Percentiles rank a stretch among this genome's conserved stretches.
Evolutionary conservation across 768 basidiomycete genomes (phyloP).

Genomic region (Lentinula lateritia): DNA sequence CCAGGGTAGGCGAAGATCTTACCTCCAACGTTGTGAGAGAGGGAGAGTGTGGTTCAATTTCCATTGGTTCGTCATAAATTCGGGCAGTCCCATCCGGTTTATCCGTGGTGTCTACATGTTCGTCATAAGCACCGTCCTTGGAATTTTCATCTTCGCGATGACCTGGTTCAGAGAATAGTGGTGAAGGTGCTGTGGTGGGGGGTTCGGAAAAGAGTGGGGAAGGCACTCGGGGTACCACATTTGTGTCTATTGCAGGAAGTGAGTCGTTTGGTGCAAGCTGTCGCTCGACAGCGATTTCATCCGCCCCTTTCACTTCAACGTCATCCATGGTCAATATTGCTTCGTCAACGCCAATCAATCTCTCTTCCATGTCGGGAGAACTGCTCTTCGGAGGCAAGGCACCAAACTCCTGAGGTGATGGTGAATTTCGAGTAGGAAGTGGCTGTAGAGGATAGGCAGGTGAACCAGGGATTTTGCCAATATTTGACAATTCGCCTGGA

Average conservation of each 20-base stretch:
- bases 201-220: constrained; percentile 3
- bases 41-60: neutral
- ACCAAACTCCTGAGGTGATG: neutral
- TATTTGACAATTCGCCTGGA: neutral
- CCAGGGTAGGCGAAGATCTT: neutral
- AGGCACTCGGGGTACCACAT: neutral
- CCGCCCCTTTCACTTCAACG: neutral
- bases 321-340: neutral
- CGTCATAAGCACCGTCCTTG: neutral
- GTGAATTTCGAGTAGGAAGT: neutral
- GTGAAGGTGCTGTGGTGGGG: neutral
- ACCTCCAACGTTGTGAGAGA: neutral
- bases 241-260: neutral
- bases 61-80: neutral
- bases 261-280: neutral
- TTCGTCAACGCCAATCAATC: neutral
- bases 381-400: neutral
- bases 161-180: neutral
- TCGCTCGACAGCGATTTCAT: neutral
- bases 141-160: neutral
- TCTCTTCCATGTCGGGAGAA: neutral
- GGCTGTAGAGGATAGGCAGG: neutral
- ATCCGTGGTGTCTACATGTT: neutral
- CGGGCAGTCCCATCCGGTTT: too few relatives aligned
- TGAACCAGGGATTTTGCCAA: neutral